Conservation (phyloP, 2,329 filamentous ascomycete species). For the Ophiostoma fasciatum region DNA sequence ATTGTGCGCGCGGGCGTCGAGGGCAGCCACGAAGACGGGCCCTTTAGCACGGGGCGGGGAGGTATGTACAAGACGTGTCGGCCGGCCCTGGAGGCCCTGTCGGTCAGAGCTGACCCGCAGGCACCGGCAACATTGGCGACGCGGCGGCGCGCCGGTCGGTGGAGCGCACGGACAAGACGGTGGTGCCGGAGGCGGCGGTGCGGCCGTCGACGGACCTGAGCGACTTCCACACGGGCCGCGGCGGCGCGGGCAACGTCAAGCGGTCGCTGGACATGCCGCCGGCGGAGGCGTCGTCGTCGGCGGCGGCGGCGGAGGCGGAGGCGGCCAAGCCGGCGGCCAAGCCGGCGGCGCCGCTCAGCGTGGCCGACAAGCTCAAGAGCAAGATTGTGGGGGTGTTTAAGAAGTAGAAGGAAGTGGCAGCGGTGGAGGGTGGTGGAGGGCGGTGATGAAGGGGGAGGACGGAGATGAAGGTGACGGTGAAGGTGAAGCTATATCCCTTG, state of each 20-base stretch:
- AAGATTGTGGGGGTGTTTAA: constrained; percentile 37
- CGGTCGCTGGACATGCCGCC: constrained; percentile 20
- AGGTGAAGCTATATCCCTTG: too few relatives aligned
- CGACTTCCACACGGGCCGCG: constrained; percentile 44
- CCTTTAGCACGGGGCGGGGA: constrained; percentile 44
- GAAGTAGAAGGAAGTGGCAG: constrained; percentile 21
- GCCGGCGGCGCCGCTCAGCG: constrained; percentile 20
- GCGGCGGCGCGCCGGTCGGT: constrained; percentile 20
- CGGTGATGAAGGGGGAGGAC: background rate
- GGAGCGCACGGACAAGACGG: constrained; percentile 33
- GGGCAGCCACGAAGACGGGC: constrained; percentile 42
- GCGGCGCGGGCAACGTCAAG: constrained; percentile 41
- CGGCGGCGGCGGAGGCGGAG: constrained; percentile 14
- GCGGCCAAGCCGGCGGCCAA: constrained; percentile 8
- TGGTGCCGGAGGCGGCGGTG: constrained; percentile 36
- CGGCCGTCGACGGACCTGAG: constrained; percentile 31
- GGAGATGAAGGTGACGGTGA: too few relatives aligned
- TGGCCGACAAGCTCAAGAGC: constrained; percentile 43
- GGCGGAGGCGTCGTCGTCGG: constrained; percentile 7
- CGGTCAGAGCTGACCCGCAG: constrained; percentile 18
- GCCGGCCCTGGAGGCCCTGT: background rate
- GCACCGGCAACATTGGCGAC: constrained; percentile 44
- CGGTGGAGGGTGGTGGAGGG: background rate
- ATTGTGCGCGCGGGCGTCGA: constrained; percentile 39
- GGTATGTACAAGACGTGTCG: too few relatives aligned